Percentiles rank a stretch among this genome's conserved stretches.
phyloP scores from a whole-genome alignment of 495 filamentous ascomycete genomes.

The Hyaloscypha finlandica region DNA sequence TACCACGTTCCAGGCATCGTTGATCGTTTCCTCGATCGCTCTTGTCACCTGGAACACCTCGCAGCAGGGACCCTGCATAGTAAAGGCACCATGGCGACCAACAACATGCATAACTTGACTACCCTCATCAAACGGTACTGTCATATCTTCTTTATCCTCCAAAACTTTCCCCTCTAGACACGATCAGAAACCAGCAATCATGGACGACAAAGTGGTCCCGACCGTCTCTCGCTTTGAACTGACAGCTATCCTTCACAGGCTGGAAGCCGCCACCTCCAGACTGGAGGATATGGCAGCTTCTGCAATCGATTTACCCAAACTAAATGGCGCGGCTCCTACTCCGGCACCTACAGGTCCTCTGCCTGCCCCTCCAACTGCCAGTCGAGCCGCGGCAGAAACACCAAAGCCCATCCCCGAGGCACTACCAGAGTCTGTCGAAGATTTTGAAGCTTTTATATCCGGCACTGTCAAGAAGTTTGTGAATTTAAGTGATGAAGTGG shows the following conservation, averaged over 20 bases:
- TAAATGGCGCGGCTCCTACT: conserved; percentile 36
- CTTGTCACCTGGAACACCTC: conserved; percentile 21
- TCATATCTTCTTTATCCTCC: conserved; percentile 11
- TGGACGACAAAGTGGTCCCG: conserved; percentile 30
- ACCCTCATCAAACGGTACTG: conserved; percentile 96
- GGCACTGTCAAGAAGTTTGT: conserved; percentile 76
- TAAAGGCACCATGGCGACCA: conserved; percentile 45
- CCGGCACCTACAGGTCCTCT: conserved; percentile 40
- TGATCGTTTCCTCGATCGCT: conserved; percentile 23
- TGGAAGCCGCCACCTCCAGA: conserved; percentile 95
- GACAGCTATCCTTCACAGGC: conserved; percentile 60
- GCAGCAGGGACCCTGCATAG: conserved; percentile 21
- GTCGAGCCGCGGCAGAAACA: conserved; percentile 38
- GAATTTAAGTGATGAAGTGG: conserved; percentile 73
- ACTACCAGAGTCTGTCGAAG: conserved; percentile 76
- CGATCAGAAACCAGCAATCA: conserved; percentile 18
- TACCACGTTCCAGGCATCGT: conserved; percentile 6
- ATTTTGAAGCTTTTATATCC: conserved; percentile 80
- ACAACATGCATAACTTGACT: conserved; percentile 92
- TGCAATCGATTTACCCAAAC: conserved; percentile 56
- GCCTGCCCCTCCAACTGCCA: conserved; percentile 37
- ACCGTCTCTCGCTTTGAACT: conserved; percentile 37
- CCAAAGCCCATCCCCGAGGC: conserved; percentile 54
- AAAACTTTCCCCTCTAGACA: conserved; percentile 4
- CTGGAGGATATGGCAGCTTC: conserved; percentile 93